phyloP scores from a whole-genome alignment of 2,329 filamentous ascomycete species.

The Zarea fungicola region DNA sequence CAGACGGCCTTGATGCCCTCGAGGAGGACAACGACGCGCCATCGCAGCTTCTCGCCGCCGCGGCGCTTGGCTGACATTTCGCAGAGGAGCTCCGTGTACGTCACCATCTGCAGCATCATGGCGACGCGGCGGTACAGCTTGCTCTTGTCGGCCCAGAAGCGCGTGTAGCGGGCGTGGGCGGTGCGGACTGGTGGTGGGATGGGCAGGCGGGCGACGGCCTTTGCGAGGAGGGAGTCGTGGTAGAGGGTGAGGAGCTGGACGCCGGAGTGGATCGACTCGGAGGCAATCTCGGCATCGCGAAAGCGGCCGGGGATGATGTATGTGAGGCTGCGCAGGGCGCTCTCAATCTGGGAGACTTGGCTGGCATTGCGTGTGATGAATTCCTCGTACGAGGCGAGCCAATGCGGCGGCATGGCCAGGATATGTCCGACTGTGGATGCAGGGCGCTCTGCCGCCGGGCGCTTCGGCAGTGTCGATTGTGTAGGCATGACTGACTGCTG shows the following conservation, averaged over 20 bases:
- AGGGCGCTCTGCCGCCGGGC: constrained; percentile 3
- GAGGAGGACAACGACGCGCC: constrained; percentile 80
- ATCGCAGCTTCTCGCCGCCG: constrained; percentile 71
- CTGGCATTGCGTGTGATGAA: constrained; percentile 95
- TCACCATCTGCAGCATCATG: constrained; percentile 78
- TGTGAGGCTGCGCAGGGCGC: constrained; percentile 82
- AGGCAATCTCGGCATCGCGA: constrained; percentile 88
- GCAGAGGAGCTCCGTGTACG: constrained; percentile 93
- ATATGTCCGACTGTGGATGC: constrained; percentile 29
- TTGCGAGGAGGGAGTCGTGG: constrained; percentile 80
- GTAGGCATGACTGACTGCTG: no score
- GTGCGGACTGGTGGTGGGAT: constrained; percentile 47
- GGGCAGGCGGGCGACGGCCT: constrained; percentile 53
- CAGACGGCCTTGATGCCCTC: constrained; percentile 86
- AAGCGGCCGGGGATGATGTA: constrained; percentile 94
- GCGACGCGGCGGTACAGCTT: constrained; percentile 76
- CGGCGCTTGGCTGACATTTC: constrained; percentile 92
- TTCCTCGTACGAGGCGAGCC: constrained; percentile 70
- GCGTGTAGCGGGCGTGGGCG: constrained; percentile 61
- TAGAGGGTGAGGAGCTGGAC: constrained; percentile 89
- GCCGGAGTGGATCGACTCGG: constrained; percentile 83
- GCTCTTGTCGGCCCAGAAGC: constrained; percentile 59
- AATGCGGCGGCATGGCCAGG: constrained; percentile 57
- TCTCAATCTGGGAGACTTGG: constrained; percentile 93
- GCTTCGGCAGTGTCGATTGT: constrained; percentile 12